These are phyloP conservation scores for Strobilomyces confusus DNA, from an alignment of 768 basidiomycete species.

Conservation along the genomic window DNA sequence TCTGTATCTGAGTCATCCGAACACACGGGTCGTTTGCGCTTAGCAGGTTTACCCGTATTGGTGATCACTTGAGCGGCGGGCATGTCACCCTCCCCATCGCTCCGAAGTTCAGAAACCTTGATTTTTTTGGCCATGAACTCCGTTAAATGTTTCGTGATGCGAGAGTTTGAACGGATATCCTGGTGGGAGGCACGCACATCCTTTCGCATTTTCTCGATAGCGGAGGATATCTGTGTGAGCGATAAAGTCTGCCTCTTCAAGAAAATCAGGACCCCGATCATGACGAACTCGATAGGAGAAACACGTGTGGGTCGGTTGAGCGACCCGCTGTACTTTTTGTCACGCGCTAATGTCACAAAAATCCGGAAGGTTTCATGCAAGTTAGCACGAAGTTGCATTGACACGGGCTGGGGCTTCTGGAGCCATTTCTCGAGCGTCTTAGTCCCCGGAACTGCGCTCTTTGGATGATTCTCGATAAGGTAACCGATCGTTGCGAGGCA, in stretches of 20 bases:
- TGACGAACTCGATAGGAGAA: slow-evolving; percentile 44
- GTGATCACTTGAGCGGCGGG: slow-evolving; percentile 20
- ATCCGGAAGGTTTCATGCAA: slow-evolving; percentile 33
- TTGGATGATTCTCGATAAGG: slow-evolving; percentile 31
- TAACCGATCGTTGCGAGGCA: slow-evolving; percentile 37
- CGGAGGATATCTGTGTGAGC: slow-evolving; percentile 40
- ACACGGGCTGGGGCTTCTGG: slow-evolving; percentile 23
- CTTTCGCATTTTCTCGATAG: slow-evolving; percentile 38
- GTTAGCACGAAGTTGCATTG: slow-evolving; percentile 25
- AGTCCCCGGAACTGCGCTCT: slow-evolving; percentile 22
- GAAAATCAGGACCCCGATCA: slow-evolving; percentile 40
- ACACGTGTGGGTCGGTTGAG: slow-evolving; percentile 35
- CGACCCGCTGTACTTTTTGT: slow-evolving; percentile 29
- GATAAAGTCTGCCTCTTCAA: slow-evolving; percentile 31
- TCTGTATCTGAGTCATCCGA: slow-evolving; percentile 26
- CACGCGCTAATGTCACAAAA: slow-evolving; percentile 32
- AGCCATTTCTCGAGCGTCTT: slow-evolving; percentile 38
- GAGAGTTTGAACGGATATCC: slow-evolving; percentile 40
- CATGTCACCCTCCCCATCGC: slow-evolving; percentile 30
- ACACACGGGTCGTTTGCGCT: slow-evolving; percentile 25
- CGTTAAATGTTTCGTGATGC: slow-evolving; percentile 33
- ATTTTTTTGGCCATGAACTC: slow-evolving; percentile 30
- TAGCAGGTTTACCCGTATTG: slow-evolving; percentile 12
- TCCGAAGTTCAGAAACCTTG: slow-evolving; percentile 31
- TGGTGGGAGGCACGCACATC: slow-evolving; percentile 35